phyloP scores from a whole-genome alignment of 2,329 filamentous ascomycete species.

The Curvularia spicifera region DNA sequence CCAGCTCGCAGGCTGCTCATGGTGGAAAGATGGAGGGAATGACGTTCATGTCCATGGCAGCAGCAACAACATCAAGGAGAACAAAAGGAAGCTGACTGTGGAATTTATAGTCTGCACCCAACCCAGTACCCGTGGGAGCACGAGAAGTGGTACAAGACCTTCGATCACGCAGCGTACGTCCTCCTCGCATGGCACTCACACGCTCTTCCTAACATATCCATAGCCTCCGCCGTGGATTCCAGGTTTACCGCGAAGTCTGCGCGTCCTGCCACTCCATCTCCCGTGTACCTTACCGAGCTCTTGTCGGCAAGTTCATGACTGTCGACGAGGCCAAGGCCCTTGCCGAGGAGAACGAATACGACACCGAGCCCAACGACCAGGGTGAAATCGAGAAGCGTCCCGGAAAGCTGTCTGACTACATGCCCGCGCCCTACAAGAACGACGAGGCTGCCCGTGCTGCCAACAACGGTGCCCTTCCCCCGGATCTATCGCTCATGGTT shows the following conservation, averaged over 20 bases:
- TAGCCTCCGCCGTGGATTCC: constrained; percentile 97
- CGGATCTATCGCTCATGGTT: constrained; percentile 96
- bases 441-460: constrained; percentile 96
- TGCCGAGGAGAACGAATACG: constrained; percentile 98
- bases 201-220: constrained; percentile 8
- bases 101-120: constrained; percentile 76
- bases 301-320: constrained; percentile 91
- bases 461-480: constrained; percentile 97
- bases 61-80: neutral
- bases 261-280: constrained; percentile 95
- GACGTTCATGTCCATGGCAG: neutral
- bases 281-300: constrained; percentile 89
- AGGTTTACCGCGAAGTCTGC: constrained; percentile 99
- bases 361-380: constrained; percentile 96
- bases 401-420: constrained; percentile 98
- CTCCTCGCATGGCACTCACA: constrained; percentile 8
- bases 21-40: neutral
- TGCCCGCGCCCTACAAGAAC: constrained; percentile 96
- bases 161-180: constrained; percentile 93
- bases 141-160: constrained; percentile 89
- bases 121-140: constrained; percentile 97
- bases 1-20: constrained; percentile 21
- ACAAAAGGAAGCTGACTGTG: constrained; percentile 40
- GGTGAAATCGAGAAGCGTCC: constrained; percentile 98
- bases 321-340: constrained; percentile 97